Base-by-base conservation (phyloP, 768 basidiomycete species). In the Tremella mesenterica region DNA sequence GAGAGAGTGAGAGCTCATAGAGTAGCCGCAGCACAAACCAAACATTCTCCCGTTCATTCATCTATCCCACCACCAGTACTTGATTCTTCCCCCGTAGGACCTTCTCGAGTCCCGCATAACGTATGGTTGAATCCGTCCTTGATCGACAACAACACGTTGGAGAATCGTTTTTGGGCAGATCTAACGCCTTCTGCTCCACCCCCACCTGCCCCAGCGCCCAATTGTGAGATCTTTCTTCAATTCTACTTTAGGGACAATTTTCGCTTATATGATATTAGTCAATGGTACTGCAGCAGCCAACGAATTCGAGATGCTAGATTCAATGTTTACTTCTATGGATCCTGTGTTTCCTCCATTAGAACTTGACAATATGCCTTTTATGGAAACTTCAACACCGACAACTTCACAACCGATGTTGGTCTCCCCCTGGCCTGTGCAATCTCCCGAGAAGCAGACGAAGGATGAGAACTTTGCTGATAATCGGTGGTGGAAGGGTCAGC, bases 291-390 rank as follows among this genome's bases (percentile, higher is more conserved):
- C 87, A 8, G 90, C 89, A 21, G 91, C 91, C 70, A 78, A 89
- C 57, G 93, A 97, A 70, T 97, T 95, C 74, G 88, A 88, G 44
- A 93, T 95, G 61, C 81, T 97, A 5, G 88, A 87, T 44, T 82
- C 85, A 21, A 92, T 97, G 68, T 79, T 97, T 46, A 89, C 87
- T 33, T 86, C 47, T 12, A 54, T 69, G 38, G 61, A 60, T 7
- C 67, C 67, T 4, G 55, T 67, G 1, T 67, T 59, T 29, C 26
- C 45, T 52, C 59, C 0, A 36, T 29, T 20, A 21, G 47, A 48
- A 27, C 18, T 31, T 18, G 34, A 25, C 26, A 23, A 18, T 16
- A 30, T 26, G 20, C 29, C 47, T 18, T 48, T 48, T 31, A 18
- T 26, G 14, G 23, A 48, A n/a, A 27, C 29, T 6, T 14, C 47